Base-by-base conservation (phyloP, 345 rosid genomes). In the Excoecaria agallocha region DNA sequence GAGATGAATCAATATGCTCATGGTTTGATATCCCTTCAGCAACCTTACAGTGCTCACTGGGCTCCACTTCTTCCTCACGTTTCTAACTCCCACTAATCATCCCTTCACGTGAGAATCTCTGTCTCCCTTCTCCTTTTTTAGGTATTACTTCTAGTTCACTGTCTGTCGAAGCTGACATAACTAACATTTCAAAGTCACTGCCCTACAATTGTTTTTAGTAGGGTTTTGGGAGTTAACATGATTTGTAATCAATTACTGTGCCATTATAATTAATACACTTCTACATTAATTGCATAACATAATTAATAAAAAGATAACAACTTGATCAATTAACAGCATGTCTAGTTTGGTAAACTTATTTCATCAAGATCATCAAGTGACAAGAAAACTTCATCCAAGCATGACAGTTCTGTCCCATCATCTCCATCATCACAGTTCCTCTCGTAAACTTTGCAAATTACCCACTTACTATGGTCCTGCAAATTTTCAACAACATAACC, bases 361-460 rank as follows among this genome's bases (percentile, higher is more conserved):
- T 94, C 98, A 66, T 94, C 98, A 39, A 92, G 86, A 79, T 94
- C 98, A 58, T 94, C 98, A 78, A 94, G 76, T 11, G 98, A 92
- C 76, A 94, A 76, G 77, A 94, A 94, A 20, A 94, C 97, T 87
- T 94, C 98, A 70, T 92, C 98, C 81, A 94, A 84, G 76, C 97
- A 90, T 22, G 98, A 94, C 13, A 94, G 92, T 69, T 90, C 95
- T 19, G 82, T 72, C 69, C 84, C 88, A 6, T 76, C 85, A 2
- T 83, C 92, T 0, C 77, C 84, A 8, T 82, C 90, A 6, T 81
- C 87, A 35, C 78, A 78, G n/a, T 66, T 79, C 37, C 86, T 75
- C 77, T 94, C 95, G 56, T 87, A 86, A 56, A 94, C 98, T 77
- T 96, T 86, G 81, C 98, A 92, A 16, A 94, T 71, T 25, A 91